Conservation (phyloP, 345 rosid species). For the Lenwebbia sp. region DNA sequence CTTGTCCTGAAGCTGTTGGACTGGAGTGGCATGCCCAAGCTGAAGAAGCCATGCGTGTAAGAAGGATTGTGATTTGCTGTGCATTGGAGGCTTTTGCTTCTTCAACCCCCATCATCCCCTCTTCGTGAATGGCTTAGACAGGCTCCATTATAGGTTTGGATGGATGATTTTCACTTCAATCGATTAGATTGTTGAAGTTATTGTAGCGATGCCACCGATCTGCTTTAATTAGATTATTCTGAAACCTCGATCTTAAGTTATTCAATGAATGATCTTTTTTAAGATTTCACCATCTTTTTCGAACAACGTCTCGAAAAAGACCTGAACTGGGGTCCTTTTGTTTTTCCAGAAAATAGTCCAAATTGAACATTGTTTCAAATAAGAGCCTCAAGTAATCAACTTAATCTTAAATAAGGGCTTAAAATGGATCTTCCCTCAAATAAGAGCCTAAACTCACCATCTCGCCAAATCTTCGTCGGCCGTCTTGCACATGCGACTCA, state of each 20-base stretch:
- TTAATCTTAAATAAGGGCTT: neutral
- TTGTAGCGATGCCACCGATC: neutral
- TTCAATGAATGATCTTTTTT: neutral
- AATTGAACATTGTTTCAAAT: neutral
- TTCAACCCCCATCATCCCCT: neutral
- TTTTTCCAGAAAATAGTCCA: neutral
- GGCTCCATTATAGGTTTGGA: neutral
- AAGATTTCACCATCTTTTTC: neutral
- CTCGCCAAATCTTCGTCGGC: neutral
- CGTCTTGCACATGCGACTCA: neutral
- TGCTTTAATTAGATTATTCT: neutral
- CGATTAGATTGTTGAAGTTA: neutral
- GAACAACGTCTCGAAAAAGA: neutral
- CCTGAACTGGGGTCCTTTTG: neutral
- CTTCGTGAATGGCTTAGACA: neutral
- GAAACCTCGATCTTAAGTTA: neutral
- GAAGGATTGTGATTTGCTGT: neutral
- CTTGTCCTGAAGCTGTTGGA: neutral
- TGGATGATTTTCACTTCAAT: neutral
- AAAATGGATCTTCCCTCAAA: neutral
- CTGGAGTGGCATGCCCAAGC: neutral
- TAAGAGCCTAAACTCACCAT: neutral
- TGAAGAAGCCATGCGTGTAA: neutral
- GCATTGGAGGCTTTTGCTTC: neutral
- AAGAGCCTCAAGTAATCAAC: neutral